These are phyloP conservation scores for Xylaria digitata DNA, from an alignment of 2,329 filamentous ascomycete genomes.

Conservation along the genomic window DNA sequence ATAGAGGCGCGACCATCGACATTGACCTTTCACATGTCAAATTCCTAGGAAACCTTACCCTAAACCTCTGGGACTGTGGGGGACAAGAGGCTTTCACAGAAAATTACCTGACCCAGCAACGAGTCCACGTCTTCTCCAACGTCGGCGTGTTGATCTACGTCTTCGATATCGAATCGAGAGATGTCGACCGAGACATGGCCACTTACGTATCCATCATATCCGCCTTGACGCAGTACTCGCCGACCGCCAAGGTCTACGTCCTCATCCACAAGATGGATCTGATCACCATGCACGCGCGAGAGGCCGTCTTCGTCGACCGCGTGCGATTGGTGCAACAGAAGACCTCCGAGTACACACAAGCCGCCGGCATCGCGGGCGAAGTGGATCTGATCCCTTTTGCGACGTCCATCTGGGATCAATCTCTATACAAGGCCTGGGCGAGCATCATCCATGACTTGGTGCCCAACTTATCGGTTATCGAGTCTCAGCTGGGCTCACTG, in stretches of 20 bases:
- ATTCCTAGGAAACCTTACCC: constrained; percentile 95
- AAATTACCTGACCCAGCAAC: constrained; percentile 95
- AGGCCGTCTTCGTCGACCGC: constrained; percentile 85
- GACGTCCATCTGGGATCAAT: constrained; percentile 99
- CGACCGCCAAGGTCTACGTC: constrained; percentile 86
- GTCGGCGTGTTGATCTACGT: constrained; percentile 98
- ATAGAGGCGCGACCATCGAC: constrained; percentile 90
- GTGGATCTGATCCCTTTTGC: constrained; percentile 89
- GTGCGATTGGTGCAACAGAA: constrained; percentile 80
- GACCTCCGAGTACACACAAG: constrained; percentile 67
- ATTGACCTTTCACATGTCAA: constrained; percentile 99
- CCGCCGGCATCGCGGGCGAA: constrained; percentile 52
- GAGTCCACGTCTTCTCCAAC: constrained; percentile 94
- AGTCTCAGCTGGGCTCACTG: constrained; percentile 83
- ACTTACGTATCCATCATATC: constrained; percentile 92
- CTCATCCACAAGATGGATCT: constrained; percentile 99
- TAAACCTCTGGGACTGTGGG: constrained; percentile 99
- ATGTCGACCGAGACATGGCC: constrained; percentile 91
- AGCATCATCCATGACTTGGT: constrained; percentile 97
- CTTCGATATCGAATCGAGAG: constrained; percentile 96
- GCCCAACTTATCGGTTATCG: constrained; percentile 90
- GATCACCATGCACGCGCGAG: constrained; percentile 81
- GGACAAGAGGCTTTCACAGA: constrained; percentile 99
- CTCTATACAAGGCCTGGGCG: constrained; percentile 97
- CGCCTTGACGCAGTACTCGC: constrained; percentile 86